Percentiles rank a stretch among this genome's conserved stretches.
These are phyloP conservation scores for Austroboletus novae-zelandiae DNA, from an alignment of 1,284 basidiomycete genomes.

Conservation along the genomic window DNA sequence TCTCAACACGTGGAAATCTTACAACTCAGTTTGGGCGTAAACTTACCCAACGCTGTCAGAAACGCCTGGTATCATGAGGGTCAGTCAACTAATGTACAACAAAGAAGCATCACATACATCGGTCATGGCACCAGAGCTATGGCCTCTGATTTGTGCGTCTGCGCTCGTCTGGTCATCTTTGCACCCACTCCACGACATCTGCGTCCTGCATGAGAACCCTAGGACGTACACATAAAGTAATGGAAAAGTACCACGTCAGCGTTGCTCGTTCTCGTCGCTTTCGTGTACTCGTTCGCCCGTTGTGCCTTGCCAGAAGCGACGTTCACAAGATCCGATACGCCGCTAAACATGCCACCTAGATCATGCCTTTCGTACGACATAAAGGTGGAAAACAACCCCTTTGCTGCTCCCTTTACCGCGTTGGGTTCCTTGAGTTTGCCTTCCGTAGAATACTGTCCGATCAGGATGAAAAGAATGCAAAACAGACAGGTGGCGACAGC, in stretches of 20 bases:
- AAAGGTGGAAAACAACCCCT: conserved; percentile 68
- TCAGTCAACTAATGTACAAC: background rate
- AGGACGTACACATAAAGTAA: background rate
- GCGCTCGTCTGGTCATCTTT: conserved; percentile 93
- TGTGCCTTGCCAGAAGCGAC: conserved; percentile 41
- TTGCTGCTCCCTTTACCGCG: conserved; percentile 72
- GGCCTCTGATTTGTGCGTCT: conserved; percentile 79
- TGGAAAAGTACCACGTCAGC: conserved; percentile 55
- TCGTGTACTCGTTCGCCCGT: conserved; percentile 63
- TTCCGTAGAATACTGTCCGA: conserved; percentile 78
- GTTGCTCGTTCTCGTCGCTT: conserved; percentile 72
- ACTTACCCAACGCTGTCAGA: conserved; percentile 58
- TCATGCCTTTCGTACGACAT: conserved; percentile 75
- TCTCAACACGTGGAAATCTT: conserved; percentile 7
- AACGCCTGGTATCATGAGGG: conserved; percentile 59
- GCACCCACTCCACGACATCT: conserved; percentile 86
- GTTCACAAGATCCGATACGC: conserved; percentile 41
- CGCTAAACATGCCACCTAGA: conserved; percentile 65
- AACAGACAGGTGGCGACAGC: background rate
- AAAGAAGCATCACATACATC: conserved; percentile 44
- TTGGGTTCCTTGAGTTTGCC: conserved; percentile 94
- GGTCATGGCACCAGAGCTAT: conserved; percentile 88
- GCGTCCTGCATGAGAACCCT: background rate
- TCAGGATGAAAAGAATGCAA: background rate
- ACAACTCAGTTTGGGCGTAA: background rate